These are phyloP conservation scores for Saccharomyces hybrid DNA, from an alignment of 1,139 yeast species.

Conservation along the genomic window DNA sequence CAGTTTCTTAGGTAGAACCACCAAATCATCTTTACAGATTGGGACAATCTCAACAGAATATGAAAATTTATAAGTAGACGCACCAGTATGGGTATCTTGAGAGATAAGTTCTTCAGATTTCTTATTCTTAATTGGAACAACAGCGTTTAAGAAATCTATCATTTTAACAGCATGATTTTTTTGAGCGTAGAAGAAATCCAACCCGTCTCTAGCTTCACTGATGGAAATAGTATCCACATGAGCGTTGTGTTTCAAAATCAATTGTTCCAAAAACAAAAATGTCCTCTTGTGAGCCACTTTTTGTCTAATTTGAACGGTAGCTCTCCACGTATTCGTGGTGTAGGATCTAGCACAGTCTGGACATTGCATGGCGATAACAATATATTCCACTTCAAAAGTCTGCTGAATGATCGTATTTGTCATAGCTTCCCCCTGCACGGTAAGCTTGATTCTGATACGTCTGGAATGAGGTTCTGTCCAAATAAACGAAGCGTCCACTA, in stretches of 20 bases:
- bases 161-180: slow-evolving; percentile 88
- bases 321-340: slow-evolving; percentile 96
- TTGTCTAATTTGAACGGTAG: slow-evolving; percentile 94
- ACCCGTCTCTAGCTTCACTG: slow-evolving; percentile 87
- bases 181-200: slow-evolving; percentile 85
- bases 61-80: slow-evolving; percentile 81
- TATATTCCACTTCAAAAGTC: slow-evolving; percentile 88
- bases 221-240: slow-evolving; percentile 91
- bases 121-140: slow-evolving; percentile 76
- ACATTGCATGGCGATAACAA: slow-evolving; percentile 94
- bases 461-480: slow-evolving; percentile 99
- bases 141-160: slow-evolving; percentile 82
- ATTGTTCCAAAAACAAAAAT: slow-evolving; percentile 86
- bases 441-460: slow-evolving; percentile 79
- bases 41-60: slow-evolving; percentile 93
- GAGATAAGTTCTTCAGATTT: slow-evolving; percentile 88
- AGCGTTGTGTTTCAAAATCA: slow-evolving; percentile 87
- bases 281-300: slow-evolving; percentile 96
- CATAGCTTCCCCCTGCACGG: slow-evolving; percentile 96
- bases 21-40: slow-evolving; percentile 91
- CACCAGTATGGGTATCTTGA: slow-evolving; percentile 86
- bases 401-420: slow-evolving; percentile 89
- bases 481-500: slow-evolving; percentile 87
- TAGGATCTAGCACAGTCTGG: slow-evolving; percentile 96
- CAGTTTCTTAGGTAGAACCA: slow-evolving; percentile 74